These are phyloP conservation scores for Hippophae rhamnoides DNA, from an alignment of 306 rosid genomes.

Conservation along the genomic window DNA sequence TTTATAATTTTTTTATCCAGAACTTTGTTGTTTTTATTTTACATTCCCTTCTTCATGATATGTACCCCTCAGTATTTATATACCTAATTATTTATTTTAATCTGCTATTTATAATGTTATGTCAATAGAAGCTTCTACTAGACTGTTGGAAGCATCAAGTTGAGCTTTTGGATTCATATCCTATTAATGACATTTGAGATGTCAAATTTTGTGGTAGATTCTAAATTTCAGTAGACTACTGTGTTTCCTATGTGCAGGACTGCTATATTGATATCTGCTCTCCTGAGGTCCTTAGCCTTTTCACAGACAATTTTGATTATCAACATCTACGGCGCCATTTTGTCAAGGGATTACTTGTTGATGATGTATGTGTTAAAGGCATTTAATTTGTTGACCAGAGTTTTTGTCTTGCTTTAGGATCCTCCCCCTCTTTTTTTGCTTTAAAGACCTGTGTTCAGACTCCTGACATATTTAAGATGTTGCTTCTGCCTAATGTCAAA, in stretches of 20 bases:
- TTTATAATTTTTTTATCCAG: background rate
- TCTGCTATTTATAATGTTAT: background rate
- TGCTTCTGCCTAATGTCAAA: background rate
- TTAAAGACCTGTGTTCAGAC: background rate
- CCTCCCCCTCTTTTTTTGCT: constrained; percentile 1
- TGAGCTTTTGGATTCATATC: too few relatives aligned
- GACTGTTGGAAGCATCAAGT: too few relatives aligned
- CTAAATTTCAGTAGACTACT: constrained; percentile 5
- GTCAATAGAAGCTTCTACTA: background rate
- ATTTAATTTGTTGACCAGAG: background rate
- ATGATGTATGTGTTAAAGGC: constrained; percentile 53
- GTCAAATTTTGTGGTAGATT: background rate
- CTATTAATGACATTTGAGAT: background rate
- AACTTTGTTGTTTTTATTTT: background rate
- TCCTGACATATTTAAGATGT: background rate
- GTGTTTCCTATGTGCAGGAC: constrained; percentile 54
- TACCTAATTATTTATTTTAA: too few relatives aligned
- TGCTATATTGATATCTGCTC: constrained; percentile 92
- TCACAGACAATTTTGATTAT: constrained; percentile 95
- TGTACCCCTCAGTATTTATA: too few relatives aligned
- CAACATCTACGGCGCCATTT: constrained; percentile 98
- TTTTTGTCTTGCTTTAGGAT: too few relatives aligned
- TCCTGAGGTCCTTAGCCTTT: constrained; percentile 92
- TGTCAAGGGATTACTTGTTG: constrained; percentile 90
- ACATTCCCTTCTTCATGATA: too few relatives aligned